A percentile compares a stretch with the other conserved stretches of the same genome.
Conservation (phyloP, 352 stramenopile genomes). For the Globisporangium heterothallicum region DNA sequence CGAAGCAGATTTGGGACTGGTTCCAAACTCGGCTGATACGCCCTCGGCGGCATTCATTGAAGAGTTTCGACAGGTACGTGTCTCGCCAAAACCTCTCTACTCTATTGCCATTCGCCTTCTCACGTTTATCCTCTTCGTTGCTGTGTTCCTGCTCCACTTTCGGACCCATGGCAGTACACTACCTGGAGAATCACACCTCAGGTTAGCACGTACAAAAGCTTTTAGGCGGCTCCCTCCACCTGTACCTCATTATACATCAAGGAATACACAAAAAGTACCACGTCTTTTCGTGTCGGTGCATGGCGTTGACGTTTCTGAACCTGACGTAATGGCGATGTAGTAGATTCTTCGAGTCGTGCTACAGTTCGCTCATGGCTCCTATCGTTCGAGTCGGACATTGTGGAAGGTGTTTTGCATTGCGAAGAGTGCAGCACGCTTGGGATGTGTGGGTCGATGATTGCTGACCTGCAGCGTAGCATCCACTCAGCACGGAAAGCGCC, state of each 20-base stretch:
- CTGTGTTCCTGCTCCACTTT: no score
- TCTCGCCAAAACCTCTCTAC: background rate
- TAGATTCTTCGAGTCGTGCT: no score
- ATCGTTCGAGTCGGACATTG: conserved; percentile 56
- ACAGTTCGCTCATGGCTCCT: conserved; percentile 30
- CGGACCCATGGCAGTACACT: conserved; percentile 68
- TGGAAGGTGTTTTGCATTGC: conserved; percentile 38
- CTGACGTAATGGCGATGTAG: no score
- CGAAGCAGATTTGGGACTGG: conserved; percentile 42
- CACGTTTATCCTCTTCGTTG: background rate
- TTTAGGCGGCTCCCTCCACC: no score
- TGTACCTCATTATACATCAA: no score
- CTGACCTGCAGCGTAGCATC: conserved; percentile 41
- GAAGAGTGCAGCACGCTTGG: conserved; percentile 30
- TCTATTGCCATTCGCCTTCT: background rate
- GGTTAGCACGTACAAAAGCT: conserved; percentile 72
- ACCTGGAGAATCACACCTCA: conserved; percentile 66
- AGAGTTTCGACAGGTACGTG: conserved; percentile 53
- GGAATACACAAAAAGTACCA: no score
- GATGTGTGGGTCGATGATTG: conserved; percentile 31
- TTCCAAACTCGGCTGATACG: conserved; percentile 42
- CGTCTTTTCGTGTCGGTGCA: no score
- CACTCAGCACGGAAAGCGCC: conserved; percentile 21
- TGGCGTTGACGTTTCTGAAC: no score
- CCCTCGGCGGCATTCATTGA: conserved; percentile 71